phyloP scores from a whole-genome alignment of 371 early-diverging fungal species.

The Zopfochytrium polystomum region DNA sequence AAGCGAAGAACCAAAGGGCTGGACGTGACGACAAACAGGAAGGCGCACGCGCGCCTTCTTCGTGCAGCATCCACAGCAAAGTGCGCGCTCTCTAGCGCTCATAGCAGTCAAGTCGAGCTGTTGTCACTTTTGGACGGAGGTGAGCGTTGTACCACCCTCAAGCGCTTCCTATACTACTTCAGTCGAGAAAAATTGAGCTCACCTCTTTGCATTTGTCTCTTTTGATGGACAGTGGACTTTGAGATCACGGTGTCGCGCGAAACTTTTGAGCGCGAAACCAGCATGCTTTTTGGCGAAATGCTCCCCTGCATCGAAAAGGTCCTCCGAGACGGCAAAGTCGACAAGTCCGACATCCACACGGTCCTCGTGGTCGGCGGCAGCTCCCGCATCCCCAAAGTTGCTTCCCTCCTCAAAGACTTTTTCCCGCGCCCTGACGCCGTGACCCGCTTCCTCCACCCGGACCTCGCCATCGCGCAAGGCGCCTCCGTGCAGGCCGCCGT shows the following conservation, averaged over 20 bases:
- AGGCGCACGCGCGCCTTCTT: not conserved
- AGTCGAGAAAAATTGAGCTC: too few species aligned
- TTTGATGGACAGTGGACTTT: too few species aligned
- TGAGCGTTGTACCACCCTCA: not conserved
- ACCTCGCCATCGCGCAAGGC: constrained; percentile 97
- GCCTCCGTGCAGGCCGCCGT: constrained; percentile 97
- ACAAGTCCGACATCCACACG: constrained; percentile 87
- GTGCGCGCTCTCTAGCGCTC: not conserved
- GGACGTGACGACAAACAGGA: not conserved
- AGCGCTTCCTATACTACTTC: too few species aligned
- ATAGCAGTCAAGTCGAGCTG: not conserved
- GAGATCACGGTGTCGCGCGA: too few species aligned
- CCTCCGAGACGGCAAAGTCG: constrained; percentile 87
- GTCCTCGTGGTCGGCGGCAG: constrained; percentile 99
- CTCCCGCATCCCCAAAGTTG: constrained; percentile 99
- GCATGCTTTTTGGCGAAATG: constrained; percentile 87
- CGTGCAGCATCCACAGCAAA: not conserved
- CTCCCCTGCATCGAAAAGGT: constrained; percentile 93
- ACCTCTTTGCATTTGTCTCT: too few species aligned
- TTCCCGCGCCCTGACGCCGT: constrained; percentile 93
- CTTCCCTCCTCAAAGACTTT: constrained; percentile 91
- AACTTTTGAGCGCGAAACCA: constrained; percentile 89
- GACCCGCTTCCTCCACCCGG: constrained; percentile 95
- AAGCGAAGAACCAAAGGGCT: not conserved
- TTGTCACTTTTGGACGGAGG: not conserved